phyloP scores from a whole-genome alignment of 192 early-diverging fungal species.

The Mortierella antarctica region DNA sequence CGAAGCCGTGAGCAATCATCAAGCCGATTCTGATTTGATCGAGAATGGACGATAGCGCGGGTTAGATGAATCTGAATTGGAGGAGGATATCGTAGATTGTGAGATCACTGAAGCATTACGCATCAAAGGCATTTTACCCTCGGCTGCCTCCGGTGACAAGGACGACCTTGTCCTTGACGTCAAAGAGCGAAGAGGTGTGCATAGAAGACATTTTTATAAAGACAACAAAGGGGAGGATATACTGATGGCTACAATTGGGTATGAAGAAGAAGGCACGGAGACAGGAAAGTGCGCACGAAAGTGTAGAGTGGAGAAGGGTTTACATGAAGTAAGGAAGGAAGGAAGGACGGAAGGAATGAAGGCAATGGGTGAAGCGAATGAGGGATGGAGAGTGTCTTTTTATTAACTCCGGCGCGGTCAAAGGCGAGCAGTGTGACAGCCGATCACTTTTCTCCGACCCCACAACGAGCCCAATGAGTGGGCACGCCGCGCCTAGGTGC shows the following conservation, averaged over 20 bases:
- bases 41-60: neutral
- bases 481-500: slow-evolving; percentile 2
- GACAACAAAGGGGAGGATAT: neutral
- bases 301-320: neutral
- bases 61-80: neutral
- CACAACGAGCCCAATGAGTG: slow-evolving; percentile 16
- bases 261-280: neutral
- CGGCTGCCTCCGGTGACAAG: slow-evolving; percentile 83
- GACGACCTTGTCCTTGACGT: slow-evolving; percentile 82
- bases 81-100: neutral
- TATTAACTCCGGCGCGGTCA: neutral
- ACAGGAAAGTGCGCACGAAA: neutral
- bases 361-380: neutral
- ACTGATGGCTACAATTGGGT: too few species aligned
- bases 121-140: slow-evolving; percentile 32
- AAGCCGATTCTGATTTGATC: slow-evolving; percentile 54
- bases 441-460: slow-evolving; percentile 13
- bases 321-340: neutral
- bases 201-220: slow-evolving; percentile 44
- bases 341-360: neutral
- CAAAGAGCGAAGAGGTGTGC: slow-evolving; percentile 68
- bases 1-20: slow-evolving; percentile 75
- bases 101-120: neutral
- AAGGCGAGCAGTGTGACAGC: slow-evolving; percentile 12
- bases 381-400: neutral